Conservation (phyloP, 176 grass and related monocot genomes). For the Ananas comosus region DNA sequence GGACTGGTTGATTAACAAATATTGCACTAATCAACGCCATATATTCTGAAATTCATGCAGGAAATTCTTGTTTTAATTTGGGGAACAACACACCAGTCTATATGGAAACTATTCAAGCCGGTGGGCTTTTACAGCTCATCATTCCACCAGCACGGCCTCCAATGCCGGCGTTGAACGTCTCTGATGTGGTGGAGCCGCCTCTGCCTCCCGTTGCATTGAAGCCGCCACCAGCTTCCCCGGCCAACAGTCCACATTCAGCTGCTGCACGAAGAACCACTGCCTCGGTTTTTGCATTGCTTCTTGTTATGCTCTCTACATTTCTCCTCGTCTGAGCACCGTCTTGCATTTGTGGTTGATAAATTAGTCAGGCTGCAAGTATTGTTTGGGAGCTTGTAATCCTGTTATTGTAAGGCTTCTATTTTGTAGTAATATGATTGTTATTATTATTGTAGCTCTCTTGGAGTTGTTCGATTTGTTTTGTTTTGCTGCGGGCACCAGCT, state of each 20-base stretch:
- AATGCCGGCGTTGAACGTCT: conserved; percentile 17
- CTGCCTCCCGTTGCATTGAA: conserved; percentile 27
- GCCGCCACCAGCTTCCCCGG: not conserved
- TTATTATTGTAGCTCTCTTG: too few species aligned
- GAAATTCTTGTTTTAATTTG: conserved; percentile 35
- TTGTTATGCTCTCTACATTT: conserved; percentile 15
- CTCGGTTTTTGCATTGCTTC: conserved; percentile 9
- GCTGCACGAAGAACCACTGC: not conserved
- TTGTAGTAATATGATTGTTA: too few species aligned
- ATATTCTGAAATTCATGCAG: conserved; percentile 21
- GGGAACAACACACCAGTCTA: conserved; percentile 36
- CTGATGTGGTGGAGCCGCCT: conserved; percentile 34
- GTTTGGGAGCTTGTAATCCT: too few species aligned
- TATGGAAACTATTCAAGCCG: conserved; percentile 10
- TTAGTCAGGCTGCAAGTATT: too few species aligned
- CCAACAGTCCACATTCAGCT: conserved; percentile 11
- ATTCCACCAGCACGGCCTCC: conserved; percentile 3
- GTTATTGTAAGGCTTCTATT: too few species aligned
- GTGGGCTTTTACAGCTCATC: conserved; percentile 17
- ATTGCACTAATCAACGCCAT: not conserved
- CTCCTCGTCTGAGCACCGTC: conserved; percentile 13
- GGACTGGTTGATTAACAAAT: not conserved
- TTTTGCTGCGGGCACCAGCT: too few species aligned
- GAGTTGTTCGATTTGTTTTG: too few species aligned
- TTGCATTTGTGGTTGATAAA: not conserved